A percentile compares a stretch with the other conserved stretches of the same genome.
Conservation (phyloP, 331 rosid genomes). For the Pyracantha coccinea region DNA sequence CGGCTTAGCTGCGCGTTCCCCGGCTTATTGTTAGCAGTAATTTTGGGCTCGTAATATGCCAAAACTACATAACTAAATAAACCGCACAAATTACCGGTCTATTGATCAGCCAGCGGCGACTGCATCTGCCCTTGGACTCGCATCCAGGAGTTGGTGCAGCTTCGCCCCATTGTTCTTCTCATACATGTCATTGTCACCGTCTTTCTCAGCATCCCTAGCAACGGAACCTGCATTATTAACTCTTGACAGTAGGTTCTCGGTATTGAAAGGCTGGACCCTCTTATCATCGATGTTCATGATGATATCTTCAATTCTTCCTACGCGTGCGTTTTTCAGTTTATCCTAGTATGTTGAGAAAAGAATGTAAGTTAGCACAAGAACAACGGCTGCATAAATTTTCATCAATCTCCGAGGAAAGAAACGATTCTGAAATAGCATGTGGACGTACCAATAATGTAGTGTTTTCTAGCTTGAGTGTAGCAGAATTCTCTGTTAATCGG, state of each 20-base stretch:
- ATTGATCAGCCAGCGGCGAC: slow-evolving; percentile 78
- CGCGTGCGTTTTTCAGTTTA: slow-evolving; percentile 49
- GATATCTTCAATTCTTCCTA: slow-evolving; percentile 49
- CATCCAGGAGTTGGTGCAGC: slow-evolving; percentile 80
- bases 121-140: slow-evolving; percentile 77
- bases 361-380: background rate
- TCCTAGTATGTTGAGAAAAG: slow-evolving; percentile 38
- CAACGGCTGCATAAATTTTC: background rate
- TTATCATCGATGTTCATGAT: slow-evolving; percentile 42
- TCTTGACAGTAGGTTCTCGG: slow-evolving; percentile 69
- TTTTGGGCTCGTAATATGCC: slow-evolving; percentile 94
- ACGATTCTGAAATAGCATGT: background rate
- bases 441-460: slow-evolving; percentile 50
- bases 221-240: slow-evolving; percentile 54
- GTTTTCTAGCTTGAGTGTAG: slow-evolving; percentile 69
- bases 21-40: slow-evolving; percentile 62
- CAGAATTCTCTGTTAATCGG: slow-evolving; percentile 51
- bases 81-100: slow-evolving; percentile 20
- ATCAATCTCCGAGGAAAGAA: background rate
- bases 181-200: slow-evolving; percentile 28
- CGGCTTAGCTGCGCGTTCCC: slow-evolving; percentile 34
- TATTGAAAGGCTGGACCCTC: slow-evolving; percentile 47
- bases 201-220: slow-evolving; percentile 48
- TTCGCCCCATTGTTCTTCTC: slow-evolving; percentile 75
- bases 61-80: slow-evolving; percentile 62